Conservation (phyloP, 768 basidiomycete species). For the Leccinum boreale region DNA sequence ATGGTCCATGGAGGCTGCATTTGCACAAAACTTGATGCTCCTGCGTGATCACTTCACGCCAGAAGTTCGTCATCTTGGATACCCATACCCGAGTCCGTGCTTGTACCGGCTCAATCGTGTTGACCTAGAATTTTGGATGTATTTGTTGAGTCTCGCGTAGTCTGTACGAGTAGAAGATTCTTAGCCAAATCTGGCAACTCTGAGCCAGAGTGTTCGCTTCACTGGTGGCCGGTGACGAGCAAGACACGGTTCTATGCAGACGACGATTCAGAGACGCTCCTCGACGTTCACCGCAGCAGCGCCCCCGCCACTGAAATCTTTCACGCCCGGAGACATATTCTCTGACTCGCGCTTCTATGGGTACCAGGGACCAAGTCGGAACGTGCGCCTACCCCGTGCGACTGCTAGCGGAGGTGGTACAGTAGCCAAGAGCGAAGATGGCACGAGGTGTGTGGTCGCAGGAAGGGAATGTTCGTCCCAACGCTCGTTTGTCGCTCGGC, state of each 20-base stretch:
- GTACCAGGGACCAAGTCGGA: conserved; percentile 43
- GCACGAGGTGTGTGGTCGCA: conserved; percentile 63
- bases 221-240: background rate
- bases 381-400: conserved; percentile 58
- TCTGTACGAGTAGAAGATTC: background rate
- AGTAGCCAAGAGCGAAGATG: conserved; percentile 68
- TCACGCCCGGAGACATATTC: conserved; percentile 29
- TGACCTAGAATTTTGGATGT: background rate
- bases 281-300: conserved; percentile 21
- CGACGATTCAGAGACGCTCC: conserved; percentile 23
- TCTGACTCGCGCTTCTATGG: conserved; percentile 45
- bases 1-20: background rate
- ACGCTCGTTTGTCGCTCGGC: background rate
- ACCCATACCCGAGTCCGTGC: background rate
- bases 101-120: background rate
- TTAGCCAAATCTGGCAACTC: conserved; percentile 8
- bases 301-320: conserved; percentile 1
- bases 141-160: background rate
- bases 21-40: background rate
- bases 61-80: background rate
- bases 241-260: conserved; percentile 19
- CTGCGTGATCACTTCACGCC: background rate
- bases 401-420: conserved; percentile 61
- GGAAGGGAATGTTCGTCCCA: conserved; percentile 68
- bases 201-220: background rate